A percentile compares a stretch with the other conserved stretches of the same genome.
Conservation (phyloP, 441 rosid genomes). For the Adansonia grandidieri region DNA sequence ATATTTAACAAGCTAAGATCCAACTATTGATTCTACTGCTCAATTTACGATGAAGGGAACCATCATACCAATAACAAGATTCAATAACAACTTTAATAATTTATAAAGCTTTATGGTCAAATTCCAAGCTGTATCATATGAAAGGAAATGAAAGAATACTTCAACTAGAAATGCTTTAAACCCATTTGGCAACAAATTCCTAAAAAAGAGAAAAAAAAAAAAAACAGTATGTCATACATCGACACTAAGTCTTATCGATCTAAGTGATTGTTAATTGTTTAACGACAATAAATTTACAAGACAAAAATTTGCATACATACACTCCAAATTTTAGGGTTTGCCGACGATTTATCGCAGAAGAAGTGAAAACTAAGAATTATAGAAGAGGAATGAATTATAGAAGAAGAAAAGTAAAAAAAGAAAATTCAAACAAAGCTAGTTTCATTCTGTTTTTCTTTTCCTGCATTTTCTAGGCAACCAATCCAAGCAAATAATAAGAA, state of each 20-base stretch:
- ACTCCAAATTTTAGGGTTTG: neutral
- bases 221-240: neutral
- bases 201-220: neutral
- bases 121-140: neutral
- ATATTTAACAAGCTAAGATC: neutral
- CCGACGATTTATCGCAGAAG: neutral
- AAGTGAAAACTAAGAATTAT: neutral
- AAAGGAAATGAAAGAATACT: neutral
- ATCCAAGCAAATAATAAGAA: neutral
- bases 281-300: neutral
- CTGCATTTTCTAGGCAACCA: slow-evolving; percentile 3
- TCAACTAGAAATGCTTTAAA: neutral
- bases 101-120: neutral
- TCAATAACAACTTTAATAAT: slow-evolving; percentile 2
- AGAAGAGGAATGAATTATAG: no score
- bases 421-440: neutral
- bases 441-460: neutral
- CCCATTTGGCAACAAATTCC: neutral
- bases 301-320: neutral
- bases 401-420: neutral
- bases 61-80: neutral
- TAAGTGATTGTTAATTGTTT: neutral
- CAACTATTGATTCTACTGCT: neutral
- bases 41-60: neutral
- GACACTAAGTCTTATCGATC: neutral